Evolutionary conservation across 345 rosid genomes (phyloP).

Genomic region (Citrus sinensis): DNA sequence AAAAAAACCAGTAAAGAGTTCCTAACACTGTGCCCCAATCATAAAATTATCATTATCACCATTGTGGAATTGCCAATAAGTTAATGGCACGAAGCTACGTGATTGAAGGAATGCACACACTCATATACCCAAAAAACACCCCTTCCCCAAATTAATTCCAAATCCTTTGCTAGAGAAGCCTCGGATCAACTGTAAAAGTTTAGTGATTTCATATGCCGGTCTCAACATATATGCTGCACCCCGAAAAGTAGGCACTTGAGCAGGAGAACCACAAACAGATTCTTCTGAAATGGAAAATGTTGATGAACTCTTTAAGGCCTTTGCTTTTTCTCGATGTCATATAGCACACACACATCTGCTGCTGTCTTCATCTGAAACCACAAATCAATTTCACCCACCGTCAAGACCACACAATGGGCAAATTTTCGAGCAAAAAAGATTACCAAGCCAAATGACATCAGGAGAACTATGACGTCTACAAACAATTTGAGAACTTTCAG

Average conservation of each 20-base stretch:
- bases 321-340: slow-evolving; percentile 42
- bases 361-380: no score
- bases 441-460: not conserved
- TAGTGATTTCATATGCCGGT: not conserved
- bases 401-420: no score
- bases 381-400: no score
- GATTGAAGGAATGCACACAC: not conserved
- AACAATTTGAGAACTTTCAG: no score
- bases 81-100: not conserved
- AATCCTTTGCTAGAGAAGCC: not conserved
- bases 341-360: no score
- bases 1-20: no score
- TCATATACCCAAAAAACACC: not conserved
- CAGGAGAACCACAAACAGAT: not conserved
- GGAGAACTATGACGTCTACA: no score
- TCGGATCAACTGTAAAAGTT: not conserved
- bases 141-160: not conserved
- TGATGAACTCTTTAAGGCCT: slow-evolving; percentile 17
- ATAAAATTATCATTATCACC: not conserved
- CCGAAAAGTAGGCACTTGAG: not conserved
- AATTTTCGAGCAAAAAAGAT: not conserved
- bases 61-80: not conserved
- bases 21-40: not conserved
- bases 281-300: not conserved
- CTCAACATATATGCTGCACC: not conserved